Conservation (phyloP, 352 stramenopile genomes). For the Chloridella minuta region DNA sequence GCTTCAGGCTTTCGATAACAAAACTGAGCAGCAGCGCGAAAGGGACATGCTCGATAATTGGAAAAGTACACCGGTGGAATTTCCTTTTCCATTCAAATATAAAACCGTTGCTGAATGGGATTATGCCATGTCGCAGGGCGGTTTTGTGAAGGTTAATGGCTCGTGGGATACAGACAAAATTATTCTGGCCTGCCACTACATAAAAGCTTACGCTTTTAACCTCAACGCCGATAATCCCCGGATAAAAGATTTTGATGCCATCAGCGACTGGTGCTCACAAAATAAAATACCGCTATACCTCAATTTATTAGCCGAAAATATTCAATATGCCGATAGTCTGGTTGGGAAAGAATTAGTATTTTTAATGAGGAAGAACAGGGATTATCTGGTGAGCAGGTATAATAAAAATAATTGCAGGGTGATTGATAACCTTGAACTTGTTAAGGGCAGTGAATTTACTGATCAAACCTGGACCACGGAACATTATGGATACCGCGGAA, state of each 20-base stretch:
- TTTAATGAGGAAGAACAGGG: slow-evolving; percentile 10
- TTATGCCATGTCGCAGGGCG: background rate
- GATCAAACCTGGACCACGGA: background rate
- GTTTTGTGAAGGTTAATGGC: background rate
- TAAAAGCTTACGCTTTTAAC: background rate
- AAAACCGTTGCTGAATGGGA: background rate
- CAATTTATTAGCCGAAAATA: background rate
- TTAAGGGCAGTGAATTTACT: slow-evolving; percentile 10
- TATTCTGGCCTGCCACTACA: background rate
- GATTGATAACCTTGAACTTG: background rate
- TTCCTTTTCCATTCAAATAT: background rate
- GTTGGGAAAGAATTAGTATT: slow-evolving; percentile 13
- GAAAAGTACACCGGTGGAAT: background rate
- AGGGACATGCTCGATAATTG: background rate
- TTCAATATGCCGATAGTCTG: background rate
- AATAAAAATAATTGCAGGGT: background rate
- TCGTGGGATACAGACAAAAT: background rate
- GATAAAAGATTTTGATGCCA: background rate
- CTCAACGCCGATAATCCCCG: background rate
- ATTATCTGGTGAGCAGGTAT: background rate
- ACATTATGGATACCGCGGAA: slow-evolving; percentile 12
- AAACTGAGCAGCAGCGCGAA: background rate
- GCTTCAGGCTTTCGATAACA: background rate
- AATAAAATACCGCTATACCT: background rate
- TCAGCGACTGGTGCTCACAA: background rate